Evolutionary conservation across 345 rosid genomes (phyloP).

Genomic region (Pugionium dolabratum): DNA sequence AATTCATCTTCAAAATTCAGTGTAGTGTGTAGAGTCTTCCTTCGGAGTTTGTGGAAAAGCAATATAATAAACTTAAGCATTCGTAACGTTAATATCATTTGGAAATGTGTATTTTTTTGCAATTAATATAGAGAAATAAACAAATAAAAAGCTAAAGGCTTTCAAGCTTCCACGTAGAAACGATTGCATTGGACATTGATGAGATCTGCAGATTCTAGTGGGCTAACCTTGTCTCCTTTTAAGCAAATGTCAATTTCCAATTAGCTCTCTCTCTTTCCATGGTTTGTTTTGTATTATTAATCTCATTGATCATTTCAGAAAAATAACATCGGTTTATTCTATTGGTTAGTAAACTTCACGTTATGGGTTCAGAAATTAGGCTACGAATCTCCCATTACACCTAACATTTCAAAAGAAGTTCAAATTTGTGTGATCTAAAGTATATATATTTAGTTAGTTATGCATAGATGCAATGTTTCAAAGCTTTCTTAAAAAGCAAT

Average conservation of each 20-base stretch:
- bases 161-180: constrained; percentile 32
- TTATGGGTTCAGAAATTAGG: too few species aligned
- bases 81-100: not conserved
- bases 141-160: constrained; percentile 11
- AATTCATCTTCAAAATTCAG: not conserved
- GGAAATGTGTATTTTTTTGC: not conserved
- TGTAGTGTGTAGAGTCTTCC: not conserved
- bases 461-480: too few species aligned
- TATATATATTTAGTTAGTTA: too few species aligned
- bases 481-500: too few species aligned
- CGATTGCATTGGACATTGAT: constrained; percentile 27
- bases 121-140: not conserved
- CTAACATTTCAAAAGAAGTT: too few species aligned
- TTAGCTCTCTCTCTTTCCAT: not conserved
- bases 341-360: too few species aligned
- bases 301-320: not conserved
- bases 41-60: not conserved
- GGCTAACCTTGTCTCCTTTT: constrained; percentile 34
- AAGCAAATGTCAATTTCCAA: constrained; percentile 9
- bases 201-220: constrained; percentile 30
- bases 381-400: too few species aligned
- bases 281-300: not conserved
- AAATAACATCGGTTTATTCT: too few species aligned
- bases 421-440: too few species aligned
- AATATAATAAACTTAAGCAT: not conserved